These are phyloP conservation scores for Rhamnella rubrinervis DNA, from an alignment of 331 rosid genomes.

Conservation along the genomic window DNA sequence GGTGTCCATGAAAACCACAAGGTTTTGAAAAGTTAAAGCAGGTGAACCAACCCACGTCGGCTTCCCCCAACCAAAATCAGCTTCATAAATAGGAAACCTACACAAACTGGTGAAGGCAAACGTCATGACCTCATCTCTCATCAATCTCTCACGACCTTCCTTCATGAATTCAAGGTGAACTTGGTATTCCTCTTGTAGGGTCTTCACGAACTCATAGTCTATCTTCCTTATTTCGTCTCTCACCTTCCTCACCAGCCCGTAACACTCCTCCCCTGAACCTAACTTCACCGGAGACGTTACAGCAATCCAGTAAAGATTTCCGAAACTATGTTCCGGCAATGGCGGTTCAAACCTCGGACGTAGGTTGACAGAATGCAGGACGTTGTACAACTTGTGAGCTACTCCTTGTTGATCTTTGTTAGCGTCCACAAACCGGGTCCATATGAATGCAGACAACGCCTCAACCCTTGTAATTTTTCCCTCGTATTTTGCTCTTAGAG, in stretches of 20 bases:
- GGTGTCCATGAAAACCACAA: constrained; percentile 42
- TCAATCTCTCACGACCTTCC: constrained; percentile 1
- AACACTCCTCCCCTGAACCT: neutral
- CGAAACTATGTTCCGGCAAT: constrained; percentile 32
- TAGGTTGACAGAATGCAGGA: constrained; percentile 38
- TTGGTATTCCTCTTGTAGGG: constrained; percentile 16
- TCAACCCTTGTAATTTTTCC: constrained; percentile 25
- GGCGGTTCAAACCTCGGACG: constrained; percentile 50
- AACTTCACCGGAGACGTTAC: constrained; percentile 8
- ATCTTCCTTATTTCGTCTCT: constrained; percentile 36
- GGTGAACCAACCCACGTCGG: constrained; percentile 53
- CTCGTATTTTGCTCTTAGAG: constrained; percentile 25
- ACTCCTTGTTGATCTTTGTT: neutral
- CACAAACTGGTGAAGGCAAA: constrained; percentile 49
- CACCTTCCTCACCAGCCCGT: constrained; percentile 12
- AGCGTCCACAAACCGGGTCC: constrained; percentile 36
- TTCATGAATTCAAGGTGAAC: constrained; percentile 22
- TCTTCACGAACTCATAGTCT: constrained; percentile 28
- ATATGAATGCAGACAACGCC: constrained; percentile 44
- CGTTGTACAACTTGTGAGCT: neutral
- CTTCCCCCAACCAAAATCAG: constrained; percentile 61
- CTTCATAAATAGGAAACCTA: constrained; percentile 56
- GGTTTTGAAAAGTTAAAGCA: constrained; percentile 35
- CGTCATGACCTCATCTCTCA: constrained; percentile 25
- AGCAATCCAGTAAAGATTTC: constrained; percentile 31